Evolutionary conservation across 1,284 basidiomycete species (phyloP), one percentile per base, ranked within the genome.

Genomic region (Peniophora sp.): DNA sequence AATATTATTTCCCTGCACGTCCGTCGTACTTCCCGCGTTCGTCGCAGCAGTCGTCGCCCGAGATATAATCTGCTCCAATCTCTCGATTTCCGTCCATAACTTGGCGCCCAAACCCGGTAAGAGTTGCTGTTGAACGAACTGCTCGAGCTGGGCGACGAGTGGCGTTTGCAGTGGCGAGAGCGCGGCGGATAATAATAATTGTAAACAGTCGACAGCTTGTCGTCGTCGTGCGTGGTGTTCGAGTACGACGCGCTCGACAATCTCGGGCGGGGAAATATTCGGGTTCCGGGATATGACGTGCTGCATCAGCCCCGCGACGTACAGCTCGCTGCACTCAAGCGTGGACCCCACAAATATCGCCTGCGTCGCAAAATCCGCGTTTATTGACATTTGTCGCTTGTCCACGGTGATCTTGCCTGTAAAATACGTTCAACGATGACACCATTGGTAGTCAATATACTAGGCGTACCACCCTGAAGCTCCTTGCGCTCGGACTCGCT

Each of bases 301-400:
- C 52, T 86, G 78, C 36, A 92, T 71, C n/a, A 92, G 72, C 14
- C 72, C 72, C 1, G 89, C 84, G 48, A 83, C 68, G 63, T 87
- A 81, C 57, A 81, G 79, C 67, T 93, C 89, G 3, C 89, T 92
- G 56, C 79, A 82, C 59, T 80, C 74, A 50, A 93, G 80, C 52
- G 89, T 80, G 59, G 85, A 79, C 0, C 89, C 79, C 49, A 92
- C 75, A 64, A 89, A 89, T 53, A 84, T 64, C 52, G 77, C 79
- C 62, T 90, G 89, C 51, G 78, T 78, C n/a, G 78, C 79, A 65
- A 85, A 90, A 62, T 88, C 84, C 27, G 73, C 65, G 61, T 89
- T 91, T 56, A 86, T 75, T 2, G 77, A 79, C 48, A 85, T 72
- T 22, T 77, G 69, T 59, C 74, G 77, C 45, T 83, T 84, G 48